A percentile compares a stretch with the other conserved stretches of the same genome.
These are phyloP conservation scores for Leucoagaricus sp. DNA, from an alignment of 1,284 basidiomycete genomes.

Conservation along the genomic window DNA sequence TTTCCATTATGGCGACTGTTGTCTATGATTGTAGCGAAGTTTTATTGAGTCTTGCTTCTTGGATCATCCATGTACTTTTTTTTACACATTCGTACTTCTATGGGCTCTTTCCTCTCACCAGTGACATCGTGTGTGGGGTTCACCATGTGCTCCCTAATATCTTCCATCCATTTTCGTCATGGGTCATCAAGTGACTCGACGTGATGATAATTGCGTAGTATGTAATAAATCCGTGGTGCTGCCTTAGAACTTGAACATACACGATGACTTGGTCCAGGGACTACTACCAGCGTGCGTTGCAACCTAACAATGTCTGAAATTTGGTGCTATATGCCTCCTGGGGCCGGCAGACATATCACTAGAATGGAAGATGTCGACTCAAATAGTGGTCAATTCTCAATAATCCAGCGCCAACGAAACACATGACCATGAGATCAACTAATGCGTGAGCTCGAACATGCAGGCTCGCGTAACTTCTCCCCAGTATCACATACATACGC, in stretches of 20 bases:
- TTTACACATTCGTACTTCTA: not conserved
- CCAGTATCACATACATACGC: not conserved
- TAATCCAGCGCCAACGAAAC: too few relatives aligned
- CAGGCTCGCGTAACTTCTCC: not conserved
- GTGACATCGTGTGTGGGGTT: not conserved
- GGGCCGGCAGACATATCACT: too few relatives aligned
- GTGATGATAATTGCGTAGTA: too few relatives aligned
- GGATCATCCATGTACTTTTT: constrained; percentile 5
- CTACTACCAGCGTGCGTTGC: too few relatives aligned
- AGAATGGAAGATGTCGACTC: too few relatives aligned
- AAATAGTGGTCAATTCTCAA: too few relatives aligned
- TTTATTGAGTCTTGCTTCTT: constrained; percentile 4
- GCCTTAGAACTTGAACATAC: too few relatives aligned
- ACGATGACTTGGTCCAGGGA: too few relatives aligned
- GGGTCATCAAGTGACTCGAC: too few relatives aligned
- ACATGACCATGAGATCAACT: not conserved
- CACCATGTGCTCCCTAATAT: not conserved
- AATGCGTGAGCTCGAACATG: not conserved
- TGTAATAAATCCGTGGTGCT: too few relatives aligned
- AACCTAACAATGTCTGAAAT: too few relatives aligned
- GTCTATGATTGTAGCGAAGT: constrained; percentile 4
- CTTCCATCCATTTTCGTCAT: not conserved
- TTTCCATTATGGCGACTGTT: not conserved
- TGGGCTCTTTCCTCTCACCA: not conserved
- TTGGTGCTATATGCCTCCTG: too few relatives aligned